A percentile compares a stretch with the other conserved stretches of the same genome.
phyloP scores from a whole-genome alignment of 306 rosid genomes.

The Vigna angularis region DNA sequence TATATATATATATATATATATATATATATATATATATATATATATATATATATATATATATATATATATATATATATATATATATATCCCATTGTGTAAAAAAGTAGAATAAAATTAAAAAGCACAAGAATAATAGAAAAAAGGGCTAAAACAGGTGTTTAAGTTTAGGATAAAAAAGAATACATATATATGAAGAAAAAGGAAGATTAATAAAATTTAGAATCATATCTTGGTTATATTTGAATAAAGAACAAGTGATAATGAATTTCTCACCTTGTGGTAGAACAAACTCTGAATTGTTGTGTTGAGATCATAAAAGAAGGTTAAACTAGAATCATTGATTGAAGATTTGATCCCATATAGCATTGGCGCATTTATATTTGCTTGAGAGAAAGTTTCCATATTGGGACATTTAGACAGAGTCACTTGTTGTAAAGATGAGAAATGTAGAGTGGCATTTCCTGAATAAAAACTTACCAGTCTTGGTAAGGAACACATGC shows the following conservation, averaged over 20 bases:
- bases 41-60: too few species aligned
- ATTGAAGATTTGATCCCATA: neutral
- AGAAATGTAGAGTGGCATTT: constrained; percentile 18
- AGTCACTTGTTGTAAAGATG: neutral
- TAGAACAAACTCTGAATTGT: neutral
- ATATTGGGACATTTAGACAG: neutral
- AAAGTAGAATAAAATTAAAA: too few species aligned
- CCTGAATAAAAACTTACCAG: constrained; percentile 27
- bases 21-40: too few species aligned
- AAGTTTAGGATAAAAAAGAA: too few species aligned
- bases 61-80: too few species aligned
- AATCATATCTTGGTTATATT: too few species aligned
- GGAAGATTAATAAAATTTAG: too few species aligned
- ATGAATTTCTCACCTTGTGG: neutral
- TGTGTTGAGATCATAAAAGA: neutral
- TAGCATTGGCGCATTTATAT: neutral
- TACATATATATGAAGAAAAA: too few species aligned
- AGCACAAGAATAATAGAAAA: too few species aligned
- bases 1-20: too few species aligned
- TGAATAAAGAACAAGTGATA: neutral
- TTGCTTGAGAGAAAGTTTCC: constrained; percentile 1
- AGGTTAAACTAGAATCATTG: neutral
- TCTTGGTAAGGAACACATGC: neutral
- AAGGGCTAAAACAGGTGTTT: too few species aligned
- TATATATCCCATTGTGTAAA: too few species aligned